Conservation (phyloP, 2,329 filamentous ascomycete species). For the Pestalotiopsis sp. region DNA sequence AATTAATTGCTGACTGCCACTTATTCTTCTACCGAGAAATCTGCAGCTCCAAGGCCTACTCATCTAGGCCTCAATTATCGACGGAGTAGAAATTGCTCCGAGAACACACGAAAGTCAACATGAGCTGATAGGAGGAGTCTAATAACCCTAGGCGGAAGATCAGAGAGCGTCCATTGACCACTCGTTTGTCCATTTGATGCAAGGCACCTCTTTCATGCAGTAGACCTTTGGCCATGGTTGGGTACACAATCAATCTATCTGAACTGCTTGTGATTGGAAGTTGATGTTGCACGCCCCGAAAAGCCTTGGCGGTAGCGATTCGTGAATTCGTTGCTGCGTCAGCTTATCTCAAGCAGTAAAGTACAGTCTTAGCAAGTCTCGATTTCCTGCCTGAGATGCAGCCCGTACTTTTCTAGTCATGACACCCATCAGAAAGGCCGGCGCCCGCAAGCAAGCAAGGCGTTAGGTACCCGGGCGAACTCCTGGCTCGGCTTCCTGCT, state of each 20-base stretch:
- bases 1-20: too few relatives aligned
- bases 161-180: neutral
- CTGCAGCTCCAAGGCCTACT: neutral
- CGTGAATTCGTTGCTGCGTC: neutral
- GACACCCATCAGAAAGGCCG: too few relatives aligned
- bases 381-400: too few relatives aligned
- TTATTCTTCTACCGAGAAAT: too few relatives aligned
- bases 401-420: too few relatives aligned
- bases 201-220: neutral
- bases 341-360: neutral
- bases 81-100: neutral
- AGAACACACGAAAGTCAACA: neutral
- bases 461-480: too few relatives aligned
- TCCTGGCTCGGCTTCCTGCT: too few relatives aligned
- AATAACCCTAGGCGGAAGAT: neutral
- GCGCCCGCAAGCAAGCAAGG: too few relatives aligned
- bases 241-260: neutral
- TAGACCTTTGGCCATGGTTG: neutral
- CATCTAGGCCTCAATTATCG: neutral
- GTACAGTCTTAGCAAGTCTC: too few relatives aligned
- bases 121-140: neutral
- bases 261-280: neutral
- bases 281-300: neutral
- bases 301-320: neutral
- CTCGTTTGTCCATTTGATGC: neutral